These are phyloP conservation scores for Diaporthe citri DNA, from an alignment of 2,329 filamentous ascomycete species.

Conservation along the genomic window DNA sequence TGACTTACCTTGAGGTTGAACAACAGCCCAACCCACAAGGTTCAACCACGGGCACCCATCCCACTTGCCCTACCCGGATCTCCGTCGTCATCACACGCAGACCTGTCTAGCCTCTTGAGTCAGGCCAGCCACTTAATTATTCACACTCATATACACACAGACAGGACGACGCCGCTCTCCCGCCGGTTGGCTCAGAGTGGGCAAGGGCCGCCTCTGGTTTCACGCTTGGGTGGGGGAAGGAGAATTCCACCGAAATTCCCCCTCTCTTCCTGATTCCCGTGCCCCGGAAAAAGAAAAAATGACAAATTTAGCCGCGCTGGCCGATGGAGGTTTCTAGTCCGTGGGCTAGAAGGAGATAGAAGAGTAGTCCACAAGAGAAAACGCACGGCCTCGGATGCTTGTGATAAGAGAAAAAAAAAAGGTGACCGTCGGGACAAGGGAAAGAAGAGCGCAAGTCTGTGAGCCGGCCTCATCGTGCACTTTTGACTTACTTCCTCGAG, in stretches of 20 bases:
- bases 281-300: background rate
- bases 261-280: background rate
- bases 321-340: constrained; percentile 28
- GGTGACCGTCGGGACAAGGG: background rate
- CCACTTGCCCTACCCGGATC: background rate
- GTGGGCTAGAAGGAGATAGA: constrained; percentile 7
- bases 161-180: background rate
- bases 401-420: background rate
- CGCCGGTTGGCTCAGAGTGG: constrained; percentile 14
- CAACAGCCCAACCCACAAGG: constrained; percentile 17
- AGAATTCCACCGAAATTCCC: background rate
- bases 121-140: background rate
- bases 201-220: constrained; percentile 10
- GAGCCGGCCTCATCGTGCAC: background rate
- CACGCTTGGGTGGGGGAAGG: constrained; percentile 2
- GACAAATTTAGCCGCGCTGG: constrained; percentile 22
- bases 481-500: background rate
- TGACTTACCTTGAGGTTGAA: background rate
- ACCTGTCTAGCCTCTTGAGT: background rate
- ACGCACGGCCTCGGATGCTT: constrained; percentile 22
- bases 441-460: background rate
- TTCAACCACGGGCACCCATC: constrained; percentile 5
- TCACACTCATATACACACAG: background rate
- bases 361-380: background rate
- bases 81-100: background rate